phyloP scores from a whole-genome alignment of 306 rosid species.

The Neltuma alba region DNA sequence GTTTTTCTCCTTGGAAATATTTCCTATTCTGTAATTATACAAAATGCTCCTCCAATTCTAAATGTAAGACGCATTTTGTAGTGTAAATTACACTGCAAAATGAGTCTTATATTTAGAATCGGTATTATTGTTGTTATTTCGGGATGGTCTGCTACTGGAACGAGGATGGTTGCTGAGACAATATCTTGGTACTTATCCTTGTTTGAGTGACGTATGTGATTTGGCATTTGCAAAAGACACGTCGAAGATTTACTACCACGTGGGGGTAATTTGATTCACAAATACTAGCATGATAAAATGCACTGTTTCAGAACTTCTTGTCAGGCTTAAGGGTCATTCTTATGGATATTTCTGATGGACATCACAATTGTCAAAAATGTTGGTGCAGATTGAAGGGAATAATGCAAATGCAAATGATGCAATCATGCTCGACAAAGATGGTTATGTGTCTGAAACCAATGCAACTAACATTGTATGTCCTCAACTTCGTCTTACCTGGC shows the following conservation, averaged over 20 bases:
- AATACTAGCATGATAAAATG: conserved; percentile 9
- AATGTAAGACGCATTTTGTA: too few species aligned
- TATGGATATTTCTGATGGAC: conserved; percentile 8
- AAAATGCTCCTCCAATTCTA: too few species aligned
- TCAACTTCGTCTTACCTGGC: conserved; percentile 23
- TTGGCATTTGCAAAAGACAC: conserved; percentile 10
- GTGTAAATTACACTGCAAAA: too few species aligned
- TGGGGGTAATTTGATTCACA: conserved; percentile 1
- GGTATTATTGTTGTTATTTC: conserved; percentile 1
- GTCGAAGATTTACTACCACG: background rate
- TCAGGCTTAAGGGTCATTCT: conserved; percentile 10
- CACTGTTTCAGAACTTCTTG: conserved; percentile 14
- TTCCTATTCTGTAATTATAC: background rate
- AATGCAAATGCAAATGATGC: conserved; percentile 85
- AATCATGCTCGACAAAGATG: conserved; percentile 88
- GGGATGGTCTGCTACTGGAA: conserved; percentile 7
- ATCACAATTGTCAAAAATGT: conserved; percentile 18
- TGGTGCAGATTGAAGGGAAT: conserved; percentile 83
- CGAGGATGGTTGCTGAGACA: background rate
- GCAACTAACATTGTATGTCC: conserved; percentile 84
- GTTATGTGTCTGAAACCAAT: conserved; percentile 84
- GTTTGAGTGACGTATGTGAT: background rate
- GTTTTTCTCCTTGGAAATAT: conserved; percentile 5
- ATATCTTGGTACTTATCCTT: conserved; percentile 17
- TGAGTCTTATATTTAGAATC: too few species aligned